These are phyloP conservation scores for Colletotrichum sp. DNA, from an alignment of 2,329 filamentous ascomycete species.

Conservation along the genomic window DNA sequence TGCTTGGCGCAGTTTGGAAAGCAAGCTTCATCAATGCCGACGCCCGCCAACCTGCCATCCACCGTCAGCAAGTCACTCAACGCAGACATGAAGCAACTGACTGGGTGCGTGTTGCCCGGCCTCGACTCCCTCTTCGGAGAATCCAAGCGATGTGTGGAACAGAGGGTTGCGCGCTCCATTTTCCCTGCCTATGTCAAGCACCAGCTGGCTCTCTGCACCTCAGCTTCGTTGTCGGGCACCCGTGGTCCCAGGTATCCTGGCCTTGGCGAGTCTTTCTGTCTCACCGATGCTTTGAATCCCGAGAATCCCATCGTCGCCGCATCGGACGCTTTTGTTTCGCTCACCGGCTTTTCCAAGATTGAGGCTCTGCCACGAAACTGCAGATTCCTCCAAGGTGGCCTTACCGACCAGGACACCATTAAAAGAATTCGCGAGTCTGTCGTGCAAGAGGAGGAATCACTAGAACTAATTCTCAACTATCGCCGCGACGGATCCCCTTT, in stretches of 20 bases:
- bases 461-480: constrained; percentile 58
- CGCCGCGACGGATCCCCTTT: constrained; percentile 56
- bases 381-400: constrained; percentile 52
- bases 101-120: constrained; percentile 47
- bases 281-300: constrained; percentile 55
- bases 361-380: constrained; percentile 57
- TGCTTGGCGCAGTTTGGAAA: constrained; percentile 49
- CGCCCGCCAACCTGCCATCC: constrained; percentile 46
- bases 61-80: constrained; percentile 46
- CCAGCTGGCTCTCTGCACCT: constrained; percentile 52
- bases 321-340: constrained; percentile 56
- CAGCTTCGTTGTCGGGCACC: constrained; percentile 46
- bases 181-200: constrained; percentile 59
- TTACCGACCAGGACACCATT: constrained; percentile 47
- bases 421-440: constrained; percentile 47
- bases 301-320: constrained; percentile 56
- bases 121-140: constrained; percentile 50
- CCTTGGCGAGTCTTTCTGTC: constrained; percentile 62
- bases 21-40: constrained; percentile 41
- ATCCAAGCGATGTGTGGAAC: constrained; percentile 48
- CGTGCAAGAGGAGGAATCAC: constrained; percentile 44
- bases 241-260: constrained; percentile 51
- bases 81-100: constrained; percentile 51
- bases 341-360: constrained; percentile 52
- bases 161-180: constrained; percentile 46